These are phyloP conservation scores for Lyophyllum semitale DNA, from an alignment of 768 basidiomycete genomes.

Conservation along the genomic window DNA sequence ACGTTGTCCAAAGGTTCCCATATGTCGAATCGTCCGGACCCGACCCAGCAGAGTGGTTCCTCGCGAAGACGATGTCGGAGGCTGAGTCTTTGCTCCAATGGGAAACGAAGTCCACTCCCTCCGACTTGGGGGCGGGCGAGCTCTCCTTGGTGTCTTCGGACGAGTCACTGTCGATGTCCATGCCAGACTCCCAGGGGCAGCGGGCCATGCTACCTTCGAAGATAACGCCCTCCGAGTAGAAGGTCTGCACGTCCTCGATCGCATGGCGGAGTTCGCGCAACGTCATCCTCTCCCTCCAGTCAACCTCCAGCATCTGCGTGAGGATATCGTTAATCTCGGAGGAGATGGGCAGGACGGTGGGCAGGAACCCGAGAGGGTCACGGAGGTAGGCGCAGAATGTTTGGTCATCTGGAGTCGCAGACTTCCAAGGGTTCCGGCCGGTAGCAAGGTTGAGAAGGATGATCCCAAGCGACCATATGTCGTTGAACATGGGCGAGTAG, in stretches of 20 bases:
- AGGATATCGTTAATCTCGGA: conserved; percentile 73
- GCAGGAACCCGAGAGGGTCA: conserved; percentile 77
- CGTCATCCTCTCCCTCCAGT: conserved; percentile 62
- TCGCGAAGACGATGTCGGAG: conserved; percentile 49
- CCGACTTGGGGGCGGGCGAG: conserved; percentile 36
- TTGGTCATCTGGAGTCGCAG: conserved; percentile 81
- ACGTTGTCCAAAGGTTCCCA: conserved; percentile 40
- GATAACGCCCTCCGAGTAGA: conserved; percentile 75
- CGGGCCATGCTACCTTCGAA: conserved; percentile 84
- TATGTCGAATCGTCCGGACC: conserved; percentile 40
- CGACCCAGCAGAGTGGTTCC: conserved; percentile 25
- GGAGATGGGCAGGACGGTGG: conserved; percentile 83
- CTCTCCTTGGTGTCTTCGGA: conserved; percentile 46
- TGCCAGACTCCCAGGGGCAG: conserved; percentile 76
- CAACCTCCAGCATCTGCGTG: conserved; percentile 69
- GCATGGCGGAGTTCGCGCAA: conserved; percentile 55
- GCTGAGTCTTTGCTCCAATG: conserved; percentile 62
- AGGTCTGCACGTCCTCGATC: conserved; percentile 59
- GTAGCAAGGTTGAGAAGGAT: conserved; percentile 95
- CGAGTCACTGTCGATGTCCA: conserved; percentile 67
- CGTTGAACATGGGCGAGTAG: conserved; percentile 89
- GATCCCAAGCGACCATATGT: conserved; percentile 96
- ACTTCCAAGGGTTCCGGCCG: conserved; percentile 96
- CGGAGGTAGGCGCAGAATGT: conserved; percentile 89
- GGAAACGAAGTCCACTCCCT: conserved; percentile 43